Base-by-base conservation (phyloP, 306 rosid genomes). In the Pterocarpus macrocarpus region DNA sequence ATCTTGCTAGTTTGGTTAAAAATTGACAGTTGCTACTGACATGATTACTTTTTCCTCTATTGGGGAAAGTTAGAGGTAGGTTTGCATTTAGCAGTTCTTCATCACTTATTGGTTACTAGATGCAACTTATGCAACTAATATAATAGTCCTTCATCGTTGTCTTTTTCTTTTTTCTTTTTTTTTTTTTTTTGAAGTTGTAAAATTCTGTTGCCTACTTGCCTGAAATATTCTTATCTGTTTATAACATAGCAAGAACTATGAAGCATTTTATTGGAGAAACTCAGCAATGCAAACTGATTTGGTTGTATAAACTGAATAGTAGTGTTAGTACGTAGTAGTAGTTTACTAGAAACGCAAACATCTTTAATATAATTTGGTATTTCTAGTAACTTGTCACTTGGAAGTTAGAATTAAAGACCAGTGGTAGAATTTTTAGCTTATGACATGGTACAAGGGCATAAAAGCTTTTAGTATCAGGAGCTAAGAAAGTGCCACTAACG, bases 1-100 rank as follows among this genome's bases (percentile, higher is more conserved):
- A 50, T 64, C 36, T 69, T 61, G 59, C 70, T 65, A 65, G 44
- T 71, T 76, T 80, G 64, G 56, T 55, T 36, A 72, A 36, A 7
- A 64, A 44, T 32, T 65, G 14, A 47, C 44, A 0, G 3, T 59
- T 67, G 58, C 53, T 32, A 3, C 59, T 28, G 43, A 15, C 17
- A 38, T 35, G 14, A 49, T 71, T 59, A 6, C 45, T 7, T 39
- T 68, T 73, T 58, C 13, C 22, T 33, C 56, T 8, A 2, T 55
- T 22, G n/a, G 36, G 35, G 57, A 22, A 22, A 22, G 28, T 22
- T 0, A 22, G 28, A 22, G 28, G 28, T 0, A 22, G 28, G 33
- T 44, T 16, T 71, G 28, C 73, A 69, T 74, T 71, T 28, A 43
- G 36, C 16, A n/a, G 5, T 71, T 33, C 2, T 32, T 44, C 32